phyloP scores from a whole-genome alignment of 106 monocot genomes.

The Dendrobium huoshanense region DNA sequence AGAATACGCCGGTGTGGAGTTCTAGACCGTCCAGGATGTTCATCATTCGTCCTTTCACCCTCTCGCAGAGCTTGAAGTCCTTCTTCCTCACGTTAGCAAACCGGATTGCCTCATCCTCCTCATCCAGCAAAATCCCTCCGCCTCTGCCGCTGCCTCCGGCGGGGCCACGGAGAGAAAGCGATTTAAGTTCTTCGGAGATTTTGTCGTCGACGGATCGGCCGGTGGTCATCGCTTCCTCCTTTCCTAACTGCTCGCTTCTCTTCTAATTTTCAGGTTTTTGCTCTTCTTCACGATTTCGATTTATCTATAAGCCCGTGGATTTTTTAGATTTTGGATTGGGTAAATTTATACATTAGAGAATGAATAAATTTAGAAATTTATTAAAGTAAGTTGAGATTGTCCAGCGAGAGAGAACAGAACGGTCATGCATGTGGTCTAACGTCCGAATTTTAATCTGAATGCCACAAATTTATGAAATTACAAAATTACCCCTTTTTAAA shows the following conservation, averaged over 20 bases:
- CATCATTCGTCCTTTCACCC: slow-evolving; percentile 22
- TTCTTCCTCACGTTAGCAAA: slow-evolving; percentile 38
- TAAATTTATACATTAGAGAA: no score
- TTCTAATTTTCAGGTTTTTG: neutral
- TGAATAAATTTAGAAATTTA: no score
- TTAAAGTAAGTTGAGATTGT: no score
- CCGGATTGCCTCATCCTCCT: slow-evolving; percentile 17
- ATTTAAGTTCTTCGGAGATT: neutral
- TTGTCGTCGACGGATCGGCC: neutral
- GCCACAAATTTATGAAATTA: no score
- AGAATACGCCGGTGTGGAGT: slow-evolving; percentile 51
- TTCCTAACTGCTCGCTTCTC: neutral
- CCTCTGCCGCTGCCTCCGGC: neutral
- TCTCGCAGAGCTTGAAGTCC: slow-evolving; percentile 40
- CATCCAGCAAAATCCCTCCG: neutral
- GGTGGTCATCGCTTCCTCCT: neutral
- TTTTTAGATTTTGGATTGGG: no score
- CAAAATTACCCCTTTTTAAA: no score
- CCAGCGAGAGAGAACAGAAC: no score
- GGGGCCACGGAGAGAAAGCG: neutral
- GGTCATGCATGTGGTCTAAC: no score
- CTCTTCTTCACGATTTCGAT: no score
- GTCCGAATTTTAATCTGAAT: no score
- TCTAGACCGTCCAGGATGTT: slow-evolving; percentile 59
- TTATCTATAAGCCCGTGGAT: no score